These are phyloP conservation scores for Globisporangium emineosum DNA, from an alignment of 352 stramenopile genomes.

Conservation along the genomic window DNA sequence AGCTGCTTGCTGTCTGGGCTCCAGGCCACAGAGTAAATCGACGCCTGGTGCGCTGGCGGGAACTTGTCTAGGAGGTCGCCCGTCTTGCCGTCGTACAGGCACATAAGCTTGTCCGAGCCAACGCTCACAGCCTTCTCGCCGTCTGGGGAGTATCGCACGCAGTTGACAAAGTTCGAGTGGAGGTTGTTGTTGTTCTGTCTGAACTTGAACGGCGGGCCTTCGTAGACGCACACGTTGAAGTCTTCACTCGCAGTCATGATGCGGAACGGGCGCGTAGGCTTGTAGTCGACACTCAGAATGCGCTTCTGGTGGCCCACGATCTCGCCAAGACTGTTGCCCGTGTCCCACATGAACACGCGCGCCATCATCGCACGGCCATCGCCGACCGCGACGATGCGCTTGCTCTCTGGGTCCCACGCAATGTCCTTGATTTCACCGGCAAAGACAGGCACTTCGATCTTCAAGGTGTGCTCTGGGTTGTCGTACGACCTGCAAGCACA, in stretches of 20 bases:
- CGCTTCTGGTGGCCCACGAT: slow-evolving; percentile 94
- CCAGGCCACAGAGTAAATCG: slow-evolving; percentile 95
- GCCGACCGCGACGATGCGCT: slow-evolving; percentile 90
- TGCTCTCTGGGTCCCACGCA: slow-evolving; percentile 94
- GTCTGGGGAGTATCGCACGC: slow-evolving; percentile 91
- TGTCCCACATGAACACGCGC: slow-evolving; percentile 96
- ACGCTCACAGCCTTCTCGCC: slow-evolving; percentile 90
- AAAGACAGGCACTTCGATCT: slow-evolving; percentile 91
- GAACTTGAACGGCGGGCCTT: slow-evolving; percentile 96
- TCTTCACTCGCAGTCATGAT: slow-evolving; percentile 96
- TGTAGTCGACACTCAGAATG: slow-evolving; percentile 91
- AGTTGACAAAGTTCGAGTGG: slow-evolving; percentile 96
- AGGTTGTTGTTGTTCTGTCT: slow-evolving; percentile 90
- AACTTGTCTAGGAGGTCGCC: slow-evolving; percentile 85
- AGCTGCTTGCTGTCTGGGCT: slow-evolving; percentile 88
- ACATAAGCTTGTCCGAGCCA: slow-evolving; percentile 94
- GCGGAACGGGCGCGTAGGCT: slow-evolving; percentile 91
- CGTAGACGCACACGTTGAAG: slow-evolving; percentile 93
- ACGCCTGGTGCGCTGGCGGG: slow-evolving; percentile 80
- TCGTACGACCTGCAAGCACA: slow-evolving; percentile 79
- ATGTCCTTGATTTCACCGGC: slow-evolving; percentile 93
- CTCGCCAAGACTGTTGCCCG: slow-evolving; percentile 93
- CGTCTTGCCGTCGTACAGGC: slow-evolving; percentile 93
- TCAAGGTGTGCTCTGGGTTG: slow-evolving; percentile 95
- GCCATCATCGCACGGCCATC: slow-evolving; percentile 78